These are phyloP conservation scores for Sutorius eximius DNA, from an alignment of 1,284 basidiomycete species.

Conservation along the genomic window DNA sequence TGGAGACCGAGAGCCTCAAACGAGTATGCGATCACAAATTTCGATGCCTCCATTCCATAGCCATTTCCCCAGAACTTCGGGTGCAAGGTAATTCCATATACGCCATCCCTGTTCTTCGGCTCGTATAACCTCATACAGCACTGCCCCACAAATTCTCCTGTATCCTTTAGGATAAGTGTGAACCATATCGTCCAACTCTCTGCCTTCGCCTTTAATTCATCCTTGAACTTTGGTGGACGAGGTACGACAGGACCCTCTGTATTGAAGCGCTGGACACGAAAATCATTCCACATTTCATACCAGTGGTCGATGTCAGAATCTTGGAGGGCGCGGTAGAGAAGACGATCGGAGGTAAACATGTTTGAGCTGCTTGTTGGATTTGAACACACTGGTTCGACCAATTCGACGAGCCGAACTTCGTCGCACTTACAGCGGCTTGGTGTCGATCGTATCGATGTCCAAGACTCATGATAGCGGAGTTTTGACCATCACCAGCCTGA, in stretches of 20 bases:
- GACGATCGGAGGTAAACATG: slow-evolving; percentile 22
- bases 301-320: slow-evolving; percentile 18
- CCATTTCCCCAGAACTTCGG: slow-evolving; percentile 29
- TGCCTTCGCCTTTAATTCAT: slow-evolving; percentile 21
- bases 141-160: slow-evolving; percentile 34
- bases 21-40: slow-evolving; percentile 24
- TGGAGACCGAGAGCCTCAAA: slow-evolving; percentile 29
- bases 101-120: slow-evolving; percentile 30
- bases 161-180: slow-evolving; percentile 27
- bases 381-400: not conserved
- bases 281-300: slow-evolving; percentile 34
- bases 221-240: slow-evolving; percentile 25
- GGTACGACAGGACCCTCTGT: slow-evolving; percentile 31
- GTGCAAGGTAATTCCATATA: slow-evolving; percentile 18
- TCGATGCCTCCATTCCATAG: slow-evolving; percentile 27
- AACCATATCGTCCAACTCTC: slow-evolving; percentile 26
- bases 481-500: not conserved
- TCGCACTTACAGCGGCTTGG: no score
- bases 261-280: slow-evolving; percentile 29
- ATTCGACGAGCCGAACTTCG: not conserved
- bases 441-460: not conserved
- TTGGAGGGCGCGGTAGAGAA: slow-evolving; percentile 10
- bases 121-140: slow-evolving; percentile 26
- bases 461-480: not conserved
- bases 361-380: not conserved